Base-by-base conservation (phyloP, 805 yeast genomes). In the Myxozyma lipomycoides region DNA sequence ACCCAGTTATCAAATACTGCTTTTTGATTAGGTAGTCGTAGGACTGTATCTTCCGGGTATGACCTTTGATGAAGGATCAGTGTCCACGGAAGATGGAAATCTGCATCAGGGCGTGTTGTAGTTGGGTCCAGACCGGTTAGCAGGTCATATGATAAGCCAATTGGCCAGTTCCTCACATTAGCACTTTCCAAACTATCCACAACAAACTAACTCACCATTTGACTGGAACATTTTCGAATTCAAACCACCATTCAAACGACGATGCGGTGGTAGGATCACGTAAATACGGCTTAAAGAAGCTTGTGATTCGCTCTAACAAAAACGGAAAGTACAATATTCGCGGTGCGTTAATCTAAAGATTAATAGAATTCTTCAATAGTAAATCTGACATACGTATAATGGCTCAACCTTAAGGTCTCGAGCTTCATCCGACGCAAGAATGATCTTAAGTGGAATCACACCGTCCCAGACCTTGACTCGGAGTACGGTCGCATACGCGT, bases 121-220 rank as follows among this genome's bases (percentile, higher is more conserved):
- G 58, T 19, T 3, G 73, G 73, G 39, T 69, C 69, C 21, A 73
- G 64, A 1, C 72, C 70, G n/a, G 71, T 67, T 49, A 77, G 62
- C 6, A 72, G 67, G 59, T 87, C 95, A 61, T 75, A 80, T 1
- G 82, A 64, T 3, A 84, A 67, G 0, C 95, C 95, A 1, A 82
- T 65, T 0, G 96, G 96, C 55, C 79, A 70, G 57, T 84, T 79
- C 67, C 66, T 62, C 48, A 15, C 10, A 24, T 26, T 2, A 37
- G 35, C 46, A 34, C 35, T 19, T 40, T 44, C 40, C 45, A 30
- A 3, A 4, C 23, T 23, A 34, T 5, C 25, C 36, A 26, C 23
- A 23, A 25, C 12, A 23, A 12, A 7, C 12, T 28, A 21, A 39
- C 66, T 22, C 42, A 63, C 95, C 96, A 88, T 44, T 76, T 73